Evolutionary conservation across 352 stramenopile genomes (phyloP), one percentile per base, ranked within the genome.

Genomic region (Thalassiosira allenii): DNA sequence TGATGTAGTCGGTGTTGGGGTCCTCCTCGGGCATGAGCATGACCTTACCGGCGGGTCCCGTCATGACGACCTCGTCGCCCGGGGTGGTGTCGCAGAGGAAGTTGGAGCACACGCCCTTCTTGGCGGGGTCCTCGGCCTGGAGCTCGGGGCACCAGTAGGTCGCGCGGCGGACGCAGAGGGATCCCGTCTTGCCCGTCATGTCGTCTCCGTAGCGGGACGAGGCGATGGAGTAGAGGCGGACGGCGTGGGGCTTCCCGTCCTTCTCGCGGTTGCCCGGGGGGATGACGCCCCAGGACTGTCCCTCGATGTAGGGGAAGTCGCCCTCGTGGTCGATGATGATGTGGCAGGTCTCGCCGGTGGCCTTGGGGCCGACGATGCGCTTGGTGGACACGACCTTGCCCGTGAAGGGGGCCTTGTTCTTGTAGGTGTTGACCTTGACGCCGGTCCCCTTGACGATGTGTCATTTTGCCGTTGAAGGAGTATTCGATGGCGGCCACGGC

Each of bases 81-180:
- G 94, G 91, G 0, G 83, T 59, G 74, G 91, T 88, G 81, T 96
- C 92, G 76, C 94, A 97, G 6, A 97, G 76, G 83, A 95, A 97
- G 91, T 97, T 97, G 80, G 91, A 96, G 86, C 89, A 97, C 71
- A 97, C 88, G 62, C 94, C 94, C 88, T 96, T 95, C 88, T 97
- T 96, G 9, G 92, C 88, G 25, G 93, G 93, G 84, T 97, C 94
- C 0, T 96, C 93, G 23, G 84, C 91, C 82, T 91, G 81, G 44
- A 93, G 84, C 58, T 96, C 92, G 8, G 93, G 91, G 81, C 91
- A 91, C 91, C 91, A 96, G 90, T 96, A 96, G 40, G 90, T 95
- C 52, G 93, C 94, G 81, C 94, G 89, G 83, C 93, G 89, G 34
- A 97, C 94, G 77, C 94, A 97, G 43, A 97, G 89, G 37, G 89